Base-by-base conservation (phyloP, 2,329 filamentous ascomycete genomes). In the Fusarium domesticum region DNA sequence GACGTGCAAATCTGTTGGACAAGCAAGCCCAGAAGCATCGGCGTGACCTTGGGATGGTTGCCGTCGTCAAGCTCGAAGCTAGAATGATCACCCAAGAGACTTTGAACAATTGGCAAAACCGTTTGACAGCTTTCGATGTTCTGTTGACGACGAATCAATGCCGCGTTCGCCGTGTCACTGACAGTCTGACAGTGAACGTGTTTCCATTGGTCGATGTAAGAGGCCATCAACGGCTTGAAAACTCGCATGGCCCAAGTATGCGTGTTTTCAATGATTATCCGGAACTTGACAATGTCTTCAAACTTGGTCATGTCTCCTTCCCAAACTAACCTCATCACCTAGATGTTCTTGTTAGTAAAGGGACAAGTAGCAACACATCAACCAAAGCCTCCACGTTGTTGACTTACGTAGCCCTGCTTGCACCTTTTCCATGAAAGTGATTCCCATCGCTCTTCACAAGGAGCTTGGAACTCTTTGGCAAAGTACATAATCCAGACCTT, bases 261-360 rank as follows among this genome's bases (percentile, higher is more conserved):
- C 5, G 43, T 39, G 15, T 58, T 59, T n/a, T 57, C 55, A n/a
- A 59, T 36, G 6, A 59, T 48, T 8, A 50, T 34, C 12, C 44
- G 19, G 20, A 59, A 40, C 10, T 46, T 41, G 11, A 51, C 3
- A 7, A 49, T 34, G 15, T 58, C 50, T 4, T 12, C 5, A 1
- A 46, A 6, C 3, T 31, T 42, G 6, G 30, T 42, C 33, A 58
- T 31, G 6, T 55, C 37, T 4, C 53, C 53, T 17, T 51, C 18
- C 54, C 56, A 58, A 6, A 56, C 48, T 6, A 31, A 35, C n/a
- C 42, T 33, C 50, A 56, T 58, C 1, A 56, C 8, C 56, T 54
- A 30, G 10, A 11, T 2, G 3, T 6, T 10, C 37, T 15, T n/a
- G 34, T 44, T 23, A 42, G 43, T 16, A n/a, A n/a, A n/a, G n/a